These are phyloP conservation scores for Aspergillaceae sp. DNA, from an alignment of 2,329 filamentous ascomycete genomes.

Conservation along the genomic window DNA sequence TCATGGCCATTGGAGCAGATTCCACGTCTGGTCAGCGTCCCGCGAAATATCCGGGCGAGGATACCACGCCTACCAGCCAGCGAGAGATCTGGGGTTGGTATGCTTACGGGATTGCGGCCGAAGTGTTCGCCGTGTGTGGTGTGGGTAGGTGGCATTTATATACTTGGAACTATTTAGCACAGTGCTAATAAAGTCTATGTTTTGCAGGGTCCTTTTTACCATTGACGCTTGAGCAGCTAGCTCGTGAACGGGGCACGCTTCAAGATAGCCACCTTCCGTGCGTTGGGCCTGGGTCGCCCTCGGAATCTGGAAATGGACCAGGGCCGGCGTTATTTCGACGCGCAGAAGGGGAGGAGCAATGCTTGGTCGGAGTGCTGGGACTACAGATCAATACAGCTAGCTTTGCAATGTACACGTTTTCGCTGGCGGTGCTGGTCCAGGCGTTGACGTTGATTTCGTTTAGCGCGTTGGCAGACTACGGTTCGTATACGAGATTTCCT, in stretches of 20 bases:
- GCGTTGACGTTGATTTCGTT: conserved; percentile 73
- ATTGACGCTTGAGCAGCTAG: conserved; percentile 83
- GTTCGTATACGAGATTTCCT: conserved; percentile 26
- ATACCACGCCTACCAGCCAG: conserved; percentile 69
- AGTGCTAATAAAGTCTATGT: background rate
- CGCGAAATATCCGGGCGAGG: conserved; percentile 66
- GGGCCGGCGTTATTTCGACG: conserved; percentile 6
- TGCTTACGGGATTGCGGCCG: conserved; percentile 85
- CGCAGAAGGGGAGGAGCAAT: conserved; percentile 20
- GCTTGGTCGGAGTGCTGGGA: conserved; percentile 25
- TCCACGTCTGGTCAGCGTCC: conserved; percentile 9
- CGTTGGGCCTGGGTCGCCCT: conserved; percentile 17
- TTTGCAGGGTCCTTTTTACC: conserved; percentile 74
- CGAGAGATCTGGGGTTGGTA: conserved; percentile 88
- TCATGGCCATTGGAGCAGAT: conserved; percentile 8
- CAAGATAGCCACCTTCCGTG: conserved; percentile 35
- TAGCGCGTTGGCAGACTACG: conserved; percentile 62
- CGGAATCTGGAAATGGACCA: conserved; percentile 6
- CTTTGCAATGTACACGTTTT: conserved; percentile 61
- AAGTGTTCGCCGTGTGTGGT: conserved; percentile 87
- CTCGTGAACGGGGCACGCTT: conserved; percentile 80
- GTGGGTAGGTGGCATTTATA: conserved; percentile 40
- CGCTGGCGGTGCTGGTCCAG: conserved; percentile 75
- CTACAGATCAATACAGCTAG: conserved; percentile 30
- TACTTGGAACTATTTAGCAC: background rate